Evolutionary conservation across 2,329 filamentous ascomycete genomes (phyloP).

Genomic region (Escovopsis sp.): DNA sequence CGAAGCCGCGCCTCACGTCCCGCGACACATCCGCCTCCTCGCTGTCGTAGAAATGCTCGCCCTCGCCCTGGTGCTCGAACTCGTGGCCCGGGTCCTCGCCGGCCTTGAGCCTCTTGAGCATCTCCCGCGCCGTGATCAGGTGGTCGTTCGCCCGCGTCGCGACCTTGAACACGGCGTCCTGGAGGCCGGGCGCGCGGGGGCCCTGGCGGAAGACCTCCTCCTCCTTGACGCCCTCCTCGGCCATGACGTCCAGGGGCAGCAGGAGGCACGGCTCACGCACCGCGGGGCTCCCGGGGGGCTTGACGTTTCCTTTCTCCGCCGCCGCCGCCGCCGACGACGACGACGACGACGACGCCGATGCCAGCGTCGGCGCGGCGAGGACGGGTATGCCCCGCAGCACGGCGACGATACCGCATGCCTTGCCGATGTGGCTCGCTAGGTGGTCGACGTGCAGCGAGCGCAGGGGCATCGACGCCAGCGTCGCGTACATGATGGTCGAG

Average conservation of each 20-base stretch:
- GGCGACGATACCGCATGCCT: conserved; percentile 77
- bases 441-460: conserved; percentile 79
- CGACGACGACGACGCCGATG: conserved; percentile 22
- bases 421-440: conserved; percentile 86
- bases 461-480: conserved; percentile 63
- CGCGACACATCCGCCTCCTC: conserved; percentile 20
- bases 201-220: conserved; percentile 80
- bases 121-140: conserved; percentile 81
- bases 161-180: conserved; percentile 82
- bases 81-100: conserved; percentile 68
- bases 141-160: conserved; percentile 93
- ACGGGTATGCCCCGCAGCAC: conserved; percentile 78
- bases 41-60: conserved; percentile 39
- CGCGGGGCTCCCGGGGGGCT: conserved; percentile 8
- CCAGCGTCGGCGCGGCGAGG: conserved; percentile 56
- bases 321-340: conserved; percentile 17
- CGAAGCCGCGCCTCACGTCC: conserved; percentile 50
- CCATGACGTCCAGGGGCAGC: conserved; percentile 82
- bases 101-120: conserved; percentile 66
- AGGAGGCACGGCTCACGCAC: conserved; percentile 44
- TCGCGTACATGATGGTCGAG: conserved; percentile 80
- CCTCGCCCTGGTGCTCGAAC: conserved; percentile 75
- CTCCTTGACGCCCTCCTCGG: conserved; percentile 62
- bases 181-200: conserved; percentile 61
- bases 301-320: no score